Evolutionary conservation across 306 rosid genomes (phyloP), one percentile per base, ranked within the genome.

Genomic region (Hippophae gyantsensis): DNA sequence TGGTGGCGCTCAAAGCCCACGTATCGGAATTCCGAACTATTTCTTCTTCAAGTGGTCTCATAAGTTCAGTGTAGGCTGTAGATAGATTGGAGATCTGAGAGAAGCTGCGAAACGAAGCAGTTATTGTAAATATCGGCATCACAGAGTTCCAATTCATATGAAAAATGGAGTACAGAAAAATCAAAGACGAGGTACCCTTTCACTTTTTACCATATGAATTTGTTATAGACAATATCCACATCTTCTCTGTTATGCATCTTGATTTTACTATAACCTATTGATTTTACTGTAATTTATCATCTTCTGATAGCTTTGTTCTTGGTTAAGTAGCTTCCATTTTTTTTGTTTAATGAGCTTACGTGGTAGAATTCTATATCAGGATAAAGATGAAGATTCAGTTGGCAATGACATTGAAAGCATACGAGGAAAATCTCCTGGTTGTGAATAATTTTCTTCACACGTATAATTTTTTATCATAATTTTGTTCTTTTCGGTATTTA

Each of bases 371-470:
- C 23, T 40, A 53, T 62, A 52, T 18, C 43, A 80, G 81, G 81
- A 69, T 62, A 65, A 80, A 48, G 79, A 68, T 10, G 75, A 40
- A 10, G 65, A 42, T 52, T 63, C 64, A 18, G 69, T 64, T 25
- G 57, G 60, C 25, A 62, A 52, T n/a, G 85, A 76, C 62, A 47
- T 76, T 41, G 85, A 80, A 57, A 76, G 67, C 48, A 72, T 66
- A 42, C 74, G 71, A 42, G 77, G 72, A 60, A 74, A 78, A 59
- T 54, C 77, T 0, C 70, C 55, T 32, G 57, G 76, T 48, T 11
- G 58, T 53, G 56, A 56, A 66, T 9, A 45, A 10, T n/a, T 8
- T 59, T 58, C 13, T 3, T 58, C 43, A 3, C 2, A 11, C 1
- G 27, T 6, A 2, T 12, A 45, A 32, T 66, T 54, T 47, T 43